Conservation (phyloP, 805 yeast genomes). For the Yarrowia hollandica region DNA sequence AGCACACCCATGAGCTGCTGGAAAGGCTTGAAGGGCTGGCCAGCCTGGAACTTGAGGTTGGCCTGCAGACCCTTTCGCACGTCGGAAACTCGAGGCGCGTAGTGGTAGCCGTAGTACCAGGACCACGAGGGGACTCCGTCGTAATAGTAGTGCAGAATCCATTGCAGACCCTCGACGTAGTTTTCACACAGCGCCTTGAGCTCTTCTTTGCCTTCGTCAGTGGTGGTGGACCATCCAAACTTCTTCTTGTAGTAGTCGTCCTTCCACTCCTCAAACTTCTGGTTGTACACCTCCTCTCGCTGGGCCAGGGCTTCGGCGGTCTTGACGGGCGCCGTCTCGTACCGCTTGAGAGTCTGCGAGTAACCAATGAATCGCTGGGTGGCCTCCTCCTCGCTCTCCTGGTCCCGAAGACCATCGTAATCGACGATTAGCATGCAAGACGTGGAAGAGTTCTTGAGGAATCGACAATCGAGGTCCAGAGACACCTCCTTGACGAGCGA, state of each 20-base stretch:
- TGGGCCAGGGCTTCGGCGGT: conserved; percentile 39
- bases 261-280: conserved; percentile 80
- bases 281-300: conserved; percentile 65
- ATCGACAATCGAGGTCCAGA: conserved; percentile 18
- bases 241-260: conserved; percentile 82
- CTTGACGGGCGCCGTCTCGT: conserved; percentile 40
- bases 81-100: conserved; percentile 93
- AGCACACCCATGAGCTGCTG: conserved; percentile 97
- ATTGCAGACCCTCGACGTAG: conserved; percentile 91
- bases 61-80: conserved; percentile 61
- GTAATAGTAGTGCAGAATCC: conserved; percentile 93
- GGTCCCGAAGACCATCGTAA: conserved; percentile 43
- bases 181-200: conserved; percentile 68
- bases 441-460: conserved; percentile 11
- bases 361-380: conserved; percentile 60
- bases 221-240: conserved; percentile 59
- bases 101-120: conserved; percentile 89
- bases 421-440: conserved; percentile 34
- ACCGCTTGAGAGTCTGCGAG: conserved; percentile 49
- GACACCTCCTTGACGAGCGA: conserved; percentile 14
- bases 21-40: conserved; percentile 85
- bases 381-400: conserved; percentile 61
- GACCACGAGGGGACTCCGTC: conserved; percentile 93
- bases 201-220: conserved; percentile 56
- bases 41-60: conserved; percentile 56